A percentile compares a stretch with the other conserved stretches of the same genome.
phyloP scores from a whole-genome alignment of 2,329 filamentous ascomycete species.

The Orbilia javanica region DNA sequence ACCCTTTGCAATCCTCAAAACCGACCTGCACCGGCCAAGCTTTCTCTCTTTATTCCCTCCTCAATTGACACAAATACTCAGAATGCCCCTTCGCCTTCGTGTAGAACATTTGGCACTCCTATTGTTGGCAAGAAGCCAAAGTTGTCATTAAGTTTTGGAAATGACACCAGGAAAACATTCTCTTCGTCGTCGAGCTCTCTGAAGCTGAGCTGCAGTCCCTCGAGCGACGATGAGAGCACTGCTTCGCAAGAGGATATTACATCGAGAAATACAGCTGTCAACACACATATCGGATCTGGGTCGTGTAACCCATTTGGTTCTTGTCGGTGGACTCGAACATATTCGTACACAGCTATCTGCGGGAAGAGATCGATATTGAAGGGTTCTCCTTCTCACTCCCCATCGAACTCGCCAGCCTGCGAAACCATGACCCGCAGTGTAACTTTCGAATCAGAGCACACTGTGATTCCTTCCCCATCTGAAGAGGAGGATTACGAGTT shows the following conservation, averaged over 20 bases:
- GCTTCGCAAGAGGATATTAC: conserved; percentile 57
- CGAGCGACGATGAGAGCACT: conserved; percentile 46
- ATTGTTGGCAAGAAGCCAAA: conserved; percentile 47
- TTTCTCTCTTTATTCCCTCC: conserved; percentile 56
- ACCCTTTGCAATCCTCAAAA: conserved; percentile 52
- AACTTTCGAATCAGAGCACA: conserved; percentile 48
- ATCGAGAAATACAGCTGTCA: conserved; percentile 52
- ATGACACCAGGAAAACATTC: conserved; percentile 35
- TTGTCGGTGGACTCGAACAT: conserved; percentile 53
- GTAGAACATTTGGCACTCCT: conserved; percentile 52
- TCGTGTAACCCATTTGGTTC: conserved; percentile 24
- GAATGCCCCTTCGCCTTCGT: conserved; percentile 45
- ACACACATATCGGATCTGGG: conserved; percentile 48
- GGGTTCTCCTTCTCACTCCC: conserved; percentile 56
- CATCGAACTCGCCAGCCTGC: conserved; percentile 42
- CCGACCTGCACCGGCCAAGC: conserved; percentile 41
- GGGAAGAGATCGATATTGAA: conserved; percentile 56
- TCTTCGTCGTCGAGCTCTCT: conserved; percentile 27
- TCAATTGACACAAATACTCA: conserved; percentile 24
- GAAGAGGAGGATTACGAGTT: conserved; percentile 53
- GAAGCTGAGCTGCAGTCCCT: conserved; percentile 51
- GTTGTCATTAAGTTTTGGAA: conserved; percentile 54
- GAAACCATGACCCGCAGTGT: conserved; percentile 49
- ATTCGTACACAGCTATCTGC: conserved; percentile 50
- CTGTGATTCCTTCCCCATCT: conserved; percentile 37